Evolutionary conservation across 2,329 filamentous ascomycete species (phyloP).

Genomic region (Setomelanomma holmii): DNA sequence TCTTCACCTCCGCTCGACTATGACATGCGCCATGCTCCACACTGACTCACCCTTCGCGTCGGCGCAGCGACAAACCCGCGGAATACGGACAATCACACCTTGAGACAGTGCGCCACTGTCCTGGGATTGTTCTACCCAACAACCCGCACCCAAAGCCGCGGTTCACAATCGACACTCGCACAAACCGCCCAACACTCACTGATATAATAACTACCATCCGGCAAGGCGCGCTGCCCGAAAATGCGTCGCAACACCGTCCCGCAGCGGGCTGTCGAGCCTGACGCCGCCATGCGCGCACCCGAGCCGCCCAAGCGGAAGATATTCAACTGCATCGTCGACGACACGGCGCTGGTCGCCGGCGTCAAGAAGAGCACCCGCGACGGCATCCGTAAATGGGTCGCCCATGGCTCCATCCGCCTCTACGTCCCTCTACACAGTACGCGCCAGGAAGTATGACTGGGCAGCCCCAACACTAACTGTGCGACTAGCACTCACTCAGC

Average conservation of each 20-base stretch:
- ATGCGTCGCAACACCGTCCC: constrained; percentile 45
- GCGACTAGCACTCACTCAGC: constrained; percentile 53
- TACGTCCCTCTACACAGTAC: constrained; percentile 61
- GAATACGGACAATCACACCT: constrained; percentile 33
- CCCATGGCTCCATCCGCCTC: constrained; percentile 57
- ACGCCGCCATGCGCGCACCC: constrained; percentile 32
- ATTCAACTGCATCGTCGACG: constrained; percentile 63
- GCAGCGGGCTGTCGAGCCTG: constrained; percentile 35
- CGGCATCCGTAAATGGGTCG: constrained; percentile 60
- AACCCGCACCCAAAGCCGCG: constrained; percentile 14
- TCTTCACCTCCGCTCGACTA: constrained; percentile 13
- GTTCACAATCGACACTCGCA: constrained; percentile 3
- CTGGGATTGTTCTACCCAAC: constrained; percentile 36
- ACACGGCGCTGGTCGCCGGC: constrained; percentile 58
- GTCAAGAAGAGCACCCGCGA: constrained; percentile 60
- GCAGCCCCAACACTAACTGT: constrained; percentile 27
- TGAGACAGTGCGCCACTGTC: constrained; percentile 27
- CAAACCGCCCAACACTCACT: constrained; percentile 7
- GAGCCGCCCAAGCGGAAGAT: constrained; percentile 52
- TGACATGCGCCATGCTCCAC: constrained; percentile 28
- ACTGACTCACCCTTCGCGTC: constrained; percentile 27
- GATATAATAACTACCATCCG: constrained; percentile 11
- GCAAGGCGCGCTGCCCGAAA: constrained; percentile 12
- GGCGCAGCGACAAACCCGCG: constrained; percentile 29
- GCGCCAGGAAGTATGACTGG: constrained; percentile 23